phyloP scores from a whole-genome alignment of 805 yeast genomes.

The Wickerhamiella dianesei region DNA sequence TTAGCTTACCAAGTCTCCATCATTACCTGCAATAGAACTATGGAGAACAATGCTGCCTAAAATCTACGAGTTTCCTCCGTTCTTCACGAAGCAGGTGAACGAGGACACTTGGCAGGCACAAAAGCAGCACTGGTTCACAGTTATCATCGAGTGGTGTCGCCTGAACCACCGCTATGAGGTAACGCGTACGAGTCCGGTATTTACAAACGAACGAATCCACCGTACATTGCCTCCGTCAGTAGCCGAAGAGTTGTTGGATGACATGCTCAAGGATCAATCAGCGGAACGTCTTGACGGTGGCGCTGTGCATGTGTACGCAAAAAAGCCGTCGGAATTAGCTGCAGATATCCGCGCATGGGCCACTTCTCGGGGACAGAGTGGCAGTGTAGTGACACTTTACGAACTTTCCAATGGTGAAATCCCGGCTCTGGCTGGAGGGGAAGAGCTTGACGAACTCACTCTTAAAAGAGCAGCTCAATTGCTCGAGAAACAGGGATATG shows the following conservation, averaged over 20 bases:
- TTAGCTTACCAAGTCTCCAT: background rate
- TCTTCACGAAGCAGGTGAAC: slow-evolving; percentile 82
- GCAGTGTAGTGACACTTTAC: slow-evolving; percentile 65
- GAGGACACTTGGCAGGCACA: slow-evolving; percentile 66
- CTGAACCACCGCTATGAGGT: slow-evolving; percentile 42
- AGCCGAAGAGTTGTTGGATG: slow-evolving; percentile 39
- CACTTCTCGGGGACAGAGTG: slow-evolving; percentile 66
- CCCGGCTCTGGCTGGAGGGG: slow-evolving; percentile 51
- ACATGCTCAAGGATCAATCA: slow-evolving; percentile 41
- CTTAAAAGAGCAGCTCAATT: slow-evolving; percentile 42
- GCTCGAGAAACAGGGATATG: slow-evolving; percentile 55
- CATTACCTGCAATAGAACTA: no score
- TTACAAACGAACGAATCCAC: slow-evolving; percentile 24
- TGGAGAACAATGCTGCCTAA: slow-evolving; percentile 26
- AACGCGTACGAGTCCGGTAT: slow-evolving; percentile 20
- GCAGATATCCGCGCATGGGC: slow-evolving; percentile 50
- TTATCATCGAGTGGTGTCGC: slow-evolving; percentile 51
- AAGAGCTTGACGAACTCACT: slow-evolving; percentile 44
- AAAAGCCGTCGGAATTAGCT: slow-evolving; percentile 56
- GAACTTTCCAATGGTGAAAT: slow-evolving; percentile 62
- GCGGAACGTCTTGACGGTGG: slow-evolving; percentile 40
- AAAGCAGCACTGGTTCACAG: slow-evolving; percentile 57
- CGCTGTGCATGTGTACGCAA: slow-evolving; percentile 45
- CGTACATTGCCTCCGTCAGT: slow-evolving; percentile 40
- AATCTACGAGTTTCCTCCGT: slow-evolving; percentile 73